Evolutionary conservation across 2,329 filamentous ascomycete genomes (phyloP), one percentile per base, ranked within the genome.

Genomic region (Colletotrichum euphorbiae): DNA sequence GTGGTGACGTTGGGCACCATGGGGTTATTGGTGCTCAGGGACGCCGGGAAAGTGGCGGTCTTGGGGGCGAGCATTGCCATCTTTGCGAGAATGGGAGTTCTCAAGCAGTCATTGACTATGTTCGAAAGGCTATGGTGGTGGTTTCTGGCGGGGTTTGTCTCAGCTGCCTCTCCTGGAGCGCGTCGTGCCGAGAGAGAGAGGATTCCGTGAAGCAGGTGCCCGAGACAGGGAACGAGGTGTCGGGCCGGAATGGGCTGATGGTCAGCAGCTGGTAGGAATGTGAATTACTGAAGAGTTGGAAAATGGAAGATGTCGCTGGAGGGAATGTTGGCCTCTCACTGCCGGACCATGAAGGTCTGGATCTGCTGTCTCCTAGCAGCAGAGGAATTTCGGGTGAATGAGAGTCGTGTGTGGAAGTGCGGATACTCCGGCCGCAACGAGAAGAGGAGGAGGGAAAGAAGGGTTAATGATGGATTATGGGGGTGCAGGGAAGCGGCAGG

Each of bases 21-120:
- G 67, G 80, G 76, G 69, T 81, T 80, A 50, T 82, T 80, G 51
- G 83, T 81, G 71, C 79, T 80, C 73, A 90, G 79, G 62, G 86
- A 82, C 60, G 88, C 81, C 72, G 90, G 85, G 76, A 91, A 93
- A 48, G 56, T 43, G 48, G 90, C 85, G 73, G 90, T 83, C 78
- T 94, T 93, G 69, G 91, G 89, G 72, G 92, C 92, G 75, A 94
- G 82, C 89, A 94, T 92, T 75, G 92, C 90, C 92, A 94, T 93
- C 64, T 71, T 77, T 66, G 12, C 31, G 17, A 3, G 42, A 46
- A 38, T 36, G 51, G 31, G 21, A 15, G 3, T 11, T 21, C 13
- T 40, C 40, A 56, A 31, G 28, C 31, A 40, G 17, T 28, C 60
- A 67, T 61, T 69, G 65, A 62, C 54, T 31, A 42, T 19, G 28